phyloP scores from a whole-genome alignment of 2,329 filamentous ascomycete species.

The Beauveria medogensis region DNA sequence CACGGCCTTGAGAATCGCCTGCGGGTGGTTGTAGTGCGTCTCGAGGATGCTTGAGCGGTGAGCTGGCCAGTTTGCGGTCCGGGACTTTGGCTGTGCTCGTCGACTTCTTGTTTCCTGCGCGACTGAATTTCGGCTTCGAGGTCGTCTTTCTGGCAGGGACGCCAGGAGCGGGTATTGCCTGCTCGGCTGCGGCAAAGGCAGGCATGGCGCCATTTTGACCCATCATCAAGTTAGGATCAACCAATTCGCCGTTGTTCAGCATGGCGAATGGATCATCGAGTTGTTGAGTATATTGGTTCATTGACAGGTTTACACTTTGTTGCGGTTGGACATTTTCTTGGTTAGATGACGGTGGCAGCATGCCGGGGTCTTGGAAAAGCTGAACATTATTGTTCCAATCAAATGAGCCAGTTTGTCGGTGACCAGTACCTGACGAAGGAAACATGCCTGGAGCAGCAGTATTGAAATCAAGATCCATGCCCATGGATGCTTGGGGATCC shows the following conservation, averaged over 20 bases:
- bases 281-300: constrained; percentile 29
- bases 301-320: neutral
- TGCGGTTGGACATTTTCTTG: constrained; percentile 29
- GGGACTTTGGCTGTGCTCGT: constrained; percentile 34
- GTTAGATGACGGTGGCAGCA: constrained; percentile 23
- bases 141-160: neutral
- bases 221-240: constrained; percentile 53
- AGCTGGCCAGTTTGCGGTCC: constrained; percentile 36
- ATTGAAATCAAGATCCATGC: constrained; percentile 54
- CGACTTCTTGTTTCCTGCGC: constrained; percentile 34
- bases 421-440: constrained; percentile 21
- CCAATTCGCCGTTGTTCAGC: constrained; percentile 37
- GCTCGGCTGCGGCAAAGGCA: constrained; percentile 24
- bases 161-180: constrained; percentile 16
- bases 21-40: constrained; percentile 46
- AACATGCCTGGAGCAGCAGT: constrained; percentile 37
- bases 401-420: constrained; percentile 42
- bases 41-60: constrained; percentile 43
- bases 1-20: constrained; percentile 45
- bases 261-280: constrained; percentile 46
- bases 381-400: constrained; percentile 51
- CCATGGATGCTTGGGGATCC: constrained; percentile 45
- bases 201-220: constrained; percentile 42
- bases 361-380: constrained; percentile 42
- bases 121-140: constrained; percentile 24